Conservation (phyloP, 2,329 filamentous ascomycete genomes). For the Onygenales sp. region DNA sequence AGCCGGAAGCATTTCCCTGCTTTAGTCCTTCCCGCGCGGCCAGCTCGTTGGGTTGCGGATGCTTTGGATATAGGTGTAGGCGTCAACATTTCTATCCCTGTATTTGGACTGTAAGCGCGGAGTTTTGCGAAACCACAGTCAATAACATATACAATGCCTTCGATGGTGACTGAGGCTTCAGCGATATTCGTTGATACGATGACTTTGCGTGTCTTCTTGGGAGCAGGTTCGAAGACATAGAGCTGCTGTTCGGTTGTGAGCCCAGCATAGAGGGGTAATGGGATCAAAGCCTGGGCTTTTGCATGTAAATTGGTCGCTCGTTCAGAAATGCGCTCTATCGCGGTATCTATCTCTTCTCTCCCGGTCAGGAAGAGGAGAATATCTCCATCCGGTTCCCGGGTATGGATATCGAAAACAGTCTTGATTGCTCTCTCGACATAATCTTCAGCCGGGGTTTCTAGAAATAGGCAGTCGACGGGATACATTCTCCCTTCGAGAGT, state of each 20-base stretch:
- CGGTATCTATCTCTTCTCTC: slow-evolving; percentile 80
- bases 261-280: slow-evolving; percentile 80
- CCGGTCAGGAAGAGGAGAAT: slow-evolving; percentile 88
- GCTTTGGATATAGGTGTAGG: slow-evolving; percentile 78
- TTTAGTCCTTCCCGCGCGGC: slow-evolving; percentile 78
- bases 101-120: slow-evolving; percentile 71
- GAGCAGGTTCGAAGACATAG: slow-evolving; percentile 80
- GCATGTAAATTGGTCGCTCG: slow-evolving; percentile 55
- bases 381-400: slow-evolving; percentile 69
- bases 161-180: slow-evolving; percentile 90
- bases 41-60: slow-evolving; percentile 82
- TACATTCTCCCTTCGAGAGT: slow-evolving; percentile 81
- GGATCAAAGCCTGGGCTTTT: slow-evolving; percentile 51
- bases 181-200: slow-evolving; percentile 94
- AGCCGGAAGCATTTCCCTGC: slow-evolving; percentile 91
- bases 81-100: slow-evolving; percentile 80
- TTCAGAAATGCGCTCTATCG: slow-evolving; percentile 70
- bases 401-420: slow-evolving; percentile 80
- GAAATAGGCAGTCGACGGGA: slow-evolving; percentile 77
- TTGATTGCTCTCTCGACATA: slow-evolving; percentile 77
- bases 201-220: slow-evolving; percentile 77
- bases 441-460: slow-evolving; percentile 68
- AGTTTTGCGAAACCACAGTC: slow-evolving; percentile 89
- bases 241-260: slow-evolving; percentile 86
- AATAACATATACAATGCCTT: slow-evolving; percentile 82